Evolutionary conservation across 2,329 filamentous ascomycete species (phyloP).

Genomic region (Delphinella strobiligena): DNA sequence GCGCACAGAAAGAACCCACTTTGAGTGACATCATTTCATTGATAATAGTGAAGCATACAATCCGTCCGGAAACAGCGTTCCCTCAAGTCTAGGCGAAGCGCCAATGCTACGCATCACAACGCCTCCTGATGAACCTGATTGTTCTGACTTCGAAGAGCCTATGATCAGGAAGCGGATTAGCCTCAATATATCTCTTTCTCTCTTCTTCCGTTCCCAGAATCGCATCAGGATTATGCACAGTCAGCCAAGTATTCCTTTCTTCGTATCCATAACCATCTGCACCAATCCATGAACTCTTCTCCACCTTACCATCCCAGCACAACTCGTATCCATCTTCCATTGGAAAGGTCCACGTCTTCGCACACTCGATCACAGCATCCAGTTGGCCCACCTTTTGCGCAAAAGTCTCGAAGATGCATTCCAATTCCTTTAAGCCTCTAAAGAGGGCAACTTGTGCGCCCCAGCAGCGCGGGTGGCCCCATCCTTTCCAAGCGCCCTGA

Average conservation of each 20-base stretch:
- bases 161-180: background rate
- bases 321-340: constrained; percentile 11
- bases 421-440: constrained; percentile 14
- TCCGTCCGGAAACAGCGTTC: too few relatives aligned
- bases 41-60: too few relatives aligned
- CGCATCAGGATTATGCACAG: background rate
- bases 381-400: constrained; percentile 15
- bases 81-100: too few relatives aligned
- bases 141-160: background rate
- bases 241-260: background rate
- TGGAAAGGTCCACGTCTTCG: constrained; percentile 20
- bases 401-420: constrained; percentile 19
- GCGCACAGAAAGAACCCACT: too few relatives aligned
- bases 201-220: background rate
- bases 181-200: background rate
- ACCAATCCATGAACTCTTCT: constrained; percentile 11
- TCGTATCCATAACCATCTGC: constrained; percentile 1
- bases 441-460: constrained; percentile 6
- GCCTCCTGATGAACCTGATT: background rate
- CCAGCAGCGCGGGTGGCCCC: background rate
- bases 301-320: constrained; percentile 17
- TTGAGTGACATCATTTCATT: too few relatives aligned
- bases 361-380: constrained; percentile 17
- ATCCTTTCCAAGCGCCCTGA: background rate
- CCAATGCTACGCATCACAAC: background rate